phyloP scores from a whole-genome alignment of 148 eudicot genomes.

The Vaccinium vitisidaea region DNA sequence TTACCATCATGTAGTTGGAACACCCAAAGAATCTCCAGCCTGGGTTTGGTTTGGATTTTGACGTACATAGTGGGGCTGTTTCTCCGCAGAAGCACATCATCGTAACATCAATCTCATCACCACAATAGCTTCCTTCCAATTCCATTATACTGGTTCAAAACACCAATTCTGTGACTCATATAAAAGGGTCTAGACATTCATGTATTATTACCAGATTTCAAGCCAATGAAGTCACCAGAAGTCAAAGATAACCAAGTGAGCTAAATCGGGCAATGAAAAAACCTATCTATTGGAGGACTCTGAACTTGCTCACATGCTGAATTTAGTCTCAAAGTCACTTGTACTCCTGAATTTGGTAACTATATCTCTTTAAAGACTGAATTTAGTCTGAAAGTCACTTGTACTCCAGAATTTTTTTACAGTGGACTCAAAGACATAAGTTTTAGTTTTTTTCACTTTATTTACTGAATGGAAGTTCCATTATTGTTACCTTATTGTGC shows the following conservation, averaged over 20 bases:
- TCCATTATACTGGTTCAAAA: too few species aligned
- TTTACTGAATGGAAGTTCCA: background rate
- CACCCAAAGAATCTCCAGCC: too few species aligned
- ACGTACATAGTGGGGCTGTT: too few species aligned
- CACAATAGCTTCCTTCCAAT: too few species aligned
- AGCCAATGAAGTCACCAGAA: background rate
- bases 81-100: too few species aligned
- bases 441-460: background rate
- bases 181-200: background rate
- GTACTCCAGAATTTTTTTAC: background rate
- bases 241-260: background rate
- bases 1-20: too few species aligned
- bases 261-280: background rate
- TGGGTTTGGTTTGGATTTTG: too few species aligned
- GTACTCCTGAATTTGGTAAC: background rate
- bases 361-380: too few species aligned
- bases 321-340: background rate
- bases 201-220: background rate
- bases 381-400: background rate
- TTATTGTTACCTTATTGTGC: conserved; percentile 38
- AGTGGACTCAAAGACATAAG: background rate
- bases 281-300: background rate
- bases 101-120: too few species aligned
- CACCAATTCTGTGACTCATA: too few species aligned
- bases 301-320: background rate